Evolutionary conservation across 192 early-diverging fungal genomes (phyloP).

Genomic region (Kickxella alabastrina): DNA sequence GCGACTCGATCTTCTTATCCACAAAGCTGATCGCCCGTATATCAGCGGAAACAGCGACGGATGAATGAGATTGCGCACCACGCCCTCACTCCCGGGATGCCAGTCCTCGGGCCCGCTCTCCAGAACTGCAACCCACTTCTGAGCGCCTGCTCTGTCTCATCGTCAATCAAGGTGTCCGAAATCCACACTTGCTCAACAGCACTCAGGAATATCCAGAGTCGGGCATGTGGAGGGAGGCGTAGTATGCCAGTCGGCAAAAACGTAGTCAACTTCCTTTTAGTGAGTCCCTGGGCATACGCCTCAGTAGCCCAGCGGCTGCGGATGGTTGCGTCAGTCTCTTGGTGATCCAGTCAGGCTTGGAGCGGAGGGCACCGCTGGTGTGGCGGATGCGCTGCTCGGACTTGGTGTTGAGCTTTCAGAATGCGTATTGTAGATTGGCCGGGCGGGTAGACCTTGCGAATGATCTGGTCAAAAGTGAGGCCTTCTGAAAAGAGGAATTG

Average conservation of each 20-base stretch:
- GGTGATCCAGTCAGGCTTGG: constrained; percentile 28
- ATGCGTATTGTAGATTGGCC: no score
- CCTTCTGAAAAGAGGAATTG: no score
- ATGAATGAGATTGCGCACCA: constrained; percentile 40
- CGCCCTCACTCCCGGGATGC: constrained; percentile 24
- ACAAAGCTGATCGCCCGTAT: neutral
- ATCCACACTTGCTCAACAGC: constrained; percentile 9
- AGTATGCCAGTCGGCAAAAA: constrained; percentile 28
- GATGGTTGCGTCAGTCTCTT: constrained; percentile 4
- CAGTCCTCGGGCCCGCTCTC: constrained; percentile 30
- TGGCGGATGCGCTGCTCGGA: constrained; percentile 1
- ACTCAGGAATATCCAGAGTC: neutral
- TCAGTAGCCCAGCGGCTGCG: constrained; percentile 1
- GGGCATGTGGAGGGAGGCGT: constrained; percentile 9
- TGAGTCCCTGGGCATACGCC: constrained; percentile 4
- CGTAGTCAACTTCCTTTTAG: constrained; percentile 10
- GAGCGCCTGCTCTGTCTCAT: neutral
- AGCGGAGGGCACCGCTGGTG: constrained; percentile 22
- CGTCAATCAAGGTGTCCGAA: constrained; percentile 12
- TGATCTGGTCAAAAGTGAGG: no score
- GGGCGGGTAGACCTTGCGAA: no score
- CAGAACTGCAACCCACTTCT: constrained; percentile 9
- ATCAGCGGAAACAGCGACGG: constrained; percentile 39
- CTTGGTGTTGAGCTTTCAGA: no score
- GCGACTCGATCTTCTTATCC: neutral